Percentiles rank a stretch among this genome's conserved stretches.
Evolutionary conservation across 1,284 basidiomycete genomes (phyloP).

Genomic region (Rhodotorula sp.): DNA sequence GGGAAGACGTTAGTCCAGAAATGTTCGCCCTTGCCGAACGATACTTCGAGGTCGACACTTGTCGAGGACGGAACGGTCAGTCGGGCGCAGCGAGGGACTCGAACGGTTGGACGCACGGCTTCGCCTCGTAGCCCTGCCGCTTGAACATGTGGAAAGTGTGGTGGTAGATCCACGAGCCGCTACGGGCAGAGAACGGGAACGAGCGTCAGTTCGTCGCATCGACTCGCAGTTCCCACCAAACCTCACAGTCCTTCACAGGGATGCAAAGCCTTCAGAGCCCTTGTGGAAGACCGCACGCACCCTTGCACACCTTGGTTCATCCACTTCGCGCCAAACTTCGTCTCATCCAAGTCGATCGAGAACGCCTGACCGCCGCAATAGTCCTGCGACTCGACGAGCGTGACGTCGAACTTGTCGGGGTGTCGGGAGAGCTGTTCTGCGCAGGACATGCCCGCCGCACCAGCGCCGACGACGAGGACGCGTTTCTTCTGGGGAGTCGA

Average conservation of each 20-base stretch:
- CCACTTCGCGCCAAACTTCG: conserved; percentile 38
- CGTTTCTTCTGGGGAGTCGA: conserved; percentile 31
- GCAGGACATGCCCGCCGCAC: conserved; percentile 55
- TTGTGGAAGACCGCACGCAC: too few relatives aligned
- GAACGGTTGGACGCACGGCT: conserved; percentile 13
- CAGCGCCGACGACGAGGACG: conserved; percentile 58
- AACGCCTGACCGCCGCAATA: conserved; percentile 56
- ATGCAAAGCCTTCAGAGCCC: too few relatives aligned
- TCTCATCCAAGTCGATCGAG: conserved; percentile 55
- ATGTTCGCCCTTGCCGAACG: conserved; percentile 59
- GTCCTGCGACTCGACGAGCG: conserved; percentile 53
- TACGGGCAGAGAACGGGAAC: background rate
- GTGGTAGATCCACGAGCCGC: conserved; percentile 35
- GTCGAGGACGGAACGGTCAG: conserved; percentile 28
- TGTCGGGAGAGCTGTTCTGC: conserved; percentile 58
- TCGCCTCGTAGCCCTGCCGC: conserved; percentile 55
- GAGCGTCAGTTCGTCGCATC: background rate
- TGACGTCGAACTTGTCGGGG: conserved; percentile 60
- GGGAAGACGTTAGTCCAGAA: conserved; percentile 70
- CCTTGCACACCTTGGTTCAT: conserved; percentile 44
- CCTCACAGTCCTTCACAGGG: too few relatives aligned
- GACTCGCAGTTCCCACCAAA: too few relatives aligned
- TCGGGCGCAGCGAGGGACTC: background rate
- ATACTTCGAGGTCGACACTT: conserved; percentile 62
- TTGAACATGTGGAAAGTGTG: conserved; percentile 53